Evolutionary conservation across 1,139 yeast genomes (phyloP).

Genomic region (Saccharomyces hybrid): DNA sequence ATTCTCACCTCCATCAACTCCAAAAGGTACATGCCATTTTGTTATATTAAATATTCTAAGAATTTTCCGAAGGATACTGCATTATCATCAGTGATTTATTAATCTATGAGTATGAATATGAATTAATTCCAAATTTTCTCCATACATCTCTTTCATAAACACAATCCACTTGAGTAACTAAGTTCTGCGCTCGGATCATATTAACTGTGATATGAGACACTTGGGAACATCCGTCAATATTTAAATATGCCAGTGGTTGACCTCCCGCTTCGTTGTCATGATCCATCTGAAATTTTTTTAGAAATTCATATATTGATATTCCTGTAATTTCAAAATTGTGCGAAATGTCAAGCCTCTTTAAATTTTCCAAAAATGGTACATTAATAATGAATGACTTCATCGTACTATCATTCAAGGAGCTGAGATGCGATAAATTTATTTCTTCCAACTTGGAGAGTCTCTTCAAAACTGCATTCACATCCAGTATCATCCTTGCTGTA

Average conservation of each 20-base stretch:
- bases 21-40: neutral
- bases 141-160: constrained; percentile 25
- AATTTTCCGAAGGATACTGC: neutral
- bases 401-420: constrained; percentile 18
- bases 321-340: constrained; percentile 28
- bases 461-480: constrained; percentile 11
- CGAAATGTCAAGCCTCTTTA: constrained; percentile 25
- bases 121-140: constrained; percentile 27
- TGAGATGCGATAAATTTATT: constrained; percentile 23
- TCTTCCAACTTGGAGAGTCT: constrained; percentile 16
- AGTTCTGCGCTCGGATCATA: constrained; percentile 16
- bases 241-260: constrained; percentile 17
- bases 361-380: constrained; percentile 10
- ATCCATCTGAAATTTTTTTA: constrained; percentile 12
- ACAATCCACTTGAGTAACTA: constrained; percentile 22
- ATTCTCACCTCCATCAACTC: neutral
- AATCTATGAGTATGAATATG: constrained; percentile 12
- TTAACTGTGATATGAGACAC: constrained; percentile 26
- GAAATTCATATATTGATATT: constrained; percentile 24
- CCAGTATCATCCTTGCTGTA: constrained; percentile 6
- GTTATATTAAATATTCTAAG: neutral
- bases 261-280: constrained; percentile 8
- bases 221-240: constrained; percentile 24
- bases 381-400: constrained; percentile 14
- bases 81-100: neutral